These are phyloP conservation scores for Globisporangium cylindrosporum DNA, from an alignment of 352 stramenopile genomes.

Conservation along the genomic window DNA sequence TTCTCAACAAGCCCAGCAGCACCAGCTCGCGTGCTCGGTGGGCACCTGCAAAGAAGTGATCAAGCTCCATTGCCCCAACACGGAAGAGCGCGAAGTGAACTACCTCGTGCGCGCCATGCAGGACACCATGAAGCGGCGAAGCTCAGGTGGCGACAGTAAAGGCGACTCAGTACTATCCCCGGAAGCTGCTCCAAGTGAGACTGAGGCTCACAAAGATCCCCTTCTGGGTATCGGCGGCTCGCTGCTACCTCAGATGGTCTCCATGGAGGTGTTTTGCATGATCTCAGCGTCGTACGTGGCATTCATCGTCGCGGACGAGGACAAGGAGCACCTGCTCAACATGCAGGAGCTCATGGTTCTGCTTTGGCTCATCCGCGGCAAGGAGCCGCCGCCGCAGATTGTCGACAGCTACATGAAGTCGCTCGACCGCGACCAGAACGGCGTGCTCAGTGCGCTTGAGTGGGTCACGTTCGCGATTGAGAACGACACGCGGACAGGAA, in stretches of 20 bases:
- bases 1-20: neutral
- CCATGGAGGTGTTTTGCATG: constrained; percentile 56
- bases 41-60: constrained; percentile 43
- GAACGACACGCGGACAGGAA: constrained; percentile 37
- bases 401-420: constrained; percentile 60
- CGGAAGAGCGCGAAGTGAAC: constrained; percentile 29
- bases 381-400: constrained; percentile 38
- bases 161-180: neutral
- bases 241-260: constrained; percentile 28
- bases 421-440: constrained; percentile 52
- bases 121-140: constrained; percentile 18
- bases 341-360: constrained; percentile 54
- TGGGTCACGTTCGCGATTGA: constrained; percentile 71
- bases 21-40: constrained; percentile 40
- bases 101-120: constrained; percentile 57
- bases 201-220: neutral
- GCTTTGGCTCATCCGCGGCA: constrained; percentile 66
- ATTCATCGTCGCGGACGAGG: constrained; percentile 64
- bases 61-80: constrained; percentile 29
- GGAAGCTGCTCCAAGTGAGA: neutral
- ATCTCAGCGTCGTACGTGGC: constrained; percentile 57
- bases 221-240: neutral
- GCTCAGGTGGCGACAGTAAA: neutral
- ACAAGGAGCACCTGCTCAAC: constrained; percentile 52
- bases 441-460: constrained; percentile 47